Conservation (phyloP, 2,329 filamentous ascomycete species). For the Alternaria consortialis region DNA sequence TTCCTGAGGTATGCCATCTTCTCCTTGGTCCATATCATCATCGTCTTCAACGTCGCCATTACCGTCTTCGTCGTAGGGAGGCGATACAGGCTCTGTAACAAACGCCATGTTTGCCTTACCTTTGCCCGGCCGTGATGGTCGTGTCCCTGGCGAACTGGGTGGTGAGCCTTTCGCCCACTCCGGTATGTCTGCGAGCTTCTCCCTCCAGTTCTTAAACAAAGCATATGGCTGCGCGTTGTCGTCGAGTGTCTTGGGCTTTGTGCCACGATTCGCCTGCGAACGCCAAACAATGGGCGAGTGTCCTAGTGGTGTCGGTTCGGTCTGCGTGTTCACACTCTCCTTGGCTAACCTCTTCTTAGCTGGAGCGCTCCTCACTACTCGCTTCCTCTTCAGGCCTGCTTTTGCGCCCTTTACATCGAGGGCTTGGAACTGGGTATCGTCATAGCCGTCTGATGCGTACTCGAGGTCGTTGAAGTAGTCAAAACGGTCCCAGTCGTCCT, state of each 20-base stretch:
- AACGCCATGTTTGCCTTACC: slow-evolving; percentile 17
- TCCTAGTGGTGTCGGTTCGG: slow-evolving; percentile 20
- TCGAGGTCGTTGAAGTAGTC: slow-evolving; percentile 60
- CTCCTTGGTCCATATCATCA: slow-evolving; percentile 24
- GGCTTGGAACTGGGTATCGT: slow-evolving; percentile 50
- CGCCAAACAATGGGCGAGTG: slow-evolving; percentile 49
- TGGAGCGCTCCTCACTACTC: slow-evolving; percentile 18
- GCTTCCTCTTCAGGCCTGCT: slow-evolving; percentile 45
- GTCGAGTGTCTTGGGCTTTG: slow-evolving; percentile 35
- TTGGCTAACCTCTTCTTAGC: slow-evolving; percentile 39
- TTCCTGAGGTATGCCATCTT: slow-evolving; percentile 47
- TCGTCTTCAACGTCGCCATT: slow-evolving; percentile 27
- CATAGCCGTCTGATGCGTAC: slow-evolving; percentile 58
- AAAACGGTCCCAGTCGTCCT: slow-evolving; percentile 57
- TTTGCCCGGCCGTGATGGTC: slow-evolving; percentile 17
- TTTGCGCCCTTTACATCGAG: slow-evolving; percentile 32
- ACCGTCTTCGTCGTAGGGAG: slow-evolving; percentile 26
- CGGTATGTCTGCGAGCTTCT: slow-evolving; percentile 46
- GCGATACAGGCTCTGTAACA: slow-evolving; percentile 24
- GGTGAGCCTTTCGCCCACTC: slow-evolving; percentile 34
- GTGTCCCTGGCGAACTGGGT: slow-evolving; percentile 20
- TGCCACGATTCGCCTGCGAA: slow-evolving; percentile 35
- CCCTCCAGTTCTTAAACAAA: slow-evolving; percentile 57
- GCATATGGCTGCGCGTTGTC: slow-evolving; percentile 49
- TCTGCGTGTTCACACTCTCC: slow-evolving; percentile 3